Conservation (phyloP, 2,329 filamentous ascomycete genomes). For the Calcarisporium arbuscula region DNA sequence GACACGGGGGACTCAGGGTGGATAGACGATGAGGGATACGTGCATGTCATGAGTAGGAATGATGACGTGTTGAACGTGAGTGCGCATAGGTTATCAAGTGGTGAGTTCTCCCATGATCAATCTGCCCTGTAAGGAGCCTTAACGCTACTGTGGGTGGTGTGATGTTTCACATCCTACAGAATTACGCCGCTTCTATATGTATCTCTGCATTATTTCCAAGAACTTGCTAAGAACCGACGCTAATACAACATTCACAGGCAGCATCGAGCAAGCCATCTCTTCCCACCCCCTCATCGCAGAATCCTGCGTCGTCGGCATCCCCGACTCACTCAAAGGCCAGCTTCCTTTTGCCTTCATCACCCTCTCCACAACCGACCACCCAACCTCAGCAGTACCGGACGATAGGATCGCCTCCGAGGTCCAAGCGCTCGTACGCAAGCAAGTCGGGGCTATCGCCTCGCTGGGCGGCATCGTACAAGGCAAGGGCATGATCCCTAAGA, state of each 20-base stretch:
- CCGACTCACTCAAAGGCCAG: slow-evolving; percentile 81
- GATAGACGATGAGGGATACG: slow-evolving; percentile 67
- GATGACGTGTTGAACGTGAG: slow-evolving; percentile 97
- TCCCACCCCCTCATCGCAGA: slow-evolving; percentile 74
- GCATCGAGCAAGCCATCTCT: slow-evolving; percentile 86
- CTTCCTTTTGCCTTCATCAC: slow-evolving; percentile 86
- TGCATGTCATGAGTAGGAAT: slow-evolving; percentile 56
- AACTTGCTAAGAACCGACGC: no score
- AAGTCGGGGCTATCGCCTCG: slow-evolving; percentile 82
- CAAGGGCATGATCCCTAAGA: slow-evolving; percentile 84
- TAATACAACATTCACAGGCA: slow-evolving; percentile 42
- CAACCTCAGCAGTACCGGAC: slow-evolving; percentile 43
- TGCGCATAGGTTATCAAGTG: slow-evolving; percentile 83
- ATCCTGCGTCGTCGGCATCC: slow-evolving; percentile 79
- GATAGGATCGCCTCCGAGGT: slow-evolving; percentile 50
- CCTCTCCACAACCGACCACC: slow-evolving; percentile 40
- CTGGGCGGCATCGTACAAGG: slow-evolving; percentile 83
- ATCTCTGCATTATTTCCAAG: no score
- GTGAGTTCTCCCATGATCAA: slow-evolving; percentile 35
- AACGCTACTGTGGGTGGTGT: no score
- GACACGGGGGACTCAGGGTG: slow-evolving; percentile 89
- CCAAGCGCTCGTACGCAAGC: slow-evolving; percentile 64
- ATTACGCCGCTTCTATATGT: no score
- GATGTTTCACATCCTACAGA: no score
- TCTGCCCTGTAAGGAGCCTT: no score